Conservation (phyloP, 2,329 filamentous ascomycete species). For the Plenodomus tracheiphilus region DNA sequence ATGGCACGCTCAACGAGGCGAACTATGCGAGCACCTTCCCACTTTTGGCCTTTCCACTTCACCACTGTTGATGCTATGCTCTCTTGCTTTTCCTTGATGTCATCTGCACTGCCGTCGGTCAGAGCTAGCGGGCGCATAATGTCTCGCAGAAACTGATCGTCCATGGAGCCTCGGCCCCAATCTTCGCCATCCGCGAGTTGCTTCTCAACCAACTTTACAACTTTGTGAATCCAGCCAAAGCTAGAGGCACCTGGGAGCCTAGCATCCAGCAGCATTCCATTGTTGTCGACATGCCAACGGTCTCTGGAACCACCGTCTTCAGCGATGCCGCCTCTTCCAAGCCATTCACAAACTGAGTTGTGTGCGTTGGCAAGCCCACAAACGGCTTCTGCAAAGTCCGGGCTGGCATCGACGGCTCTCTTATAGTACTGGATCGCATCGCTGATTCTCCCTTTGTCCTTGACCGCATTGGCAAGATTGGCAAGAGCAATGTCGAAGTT, state of each 20-base stretch:
- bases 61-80: slow-evolving; percentile 43
- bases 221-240: slow-evolving; percentile 82
- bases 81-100: slow-evolving; percentile 41
- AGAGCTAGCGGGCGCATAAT: slow-evolving; percentile 52
- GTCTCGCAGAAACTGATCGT: slow-evolving; percentile 45
- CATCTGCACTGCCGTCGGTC: slow-evolving; percentile 35
- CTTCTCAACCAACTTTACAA: slow-evolving; percentile 86
- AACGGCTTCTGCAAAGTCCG: slow-evolving; percentile 94
- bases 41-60: slow-evolving; percentile 71
- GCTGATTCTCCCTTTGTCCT: slow-evolving; percentile 88
- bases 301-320: slow-evolving; percentile 75
- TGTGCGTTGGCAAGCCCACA: slow-evolving; percentile 93
- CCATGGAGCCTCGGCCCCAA: slow-evolving; percentile 78
- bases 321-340: slow-evolving; percentile 81
- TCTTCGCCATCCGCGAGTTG: slow-evolving; percentile 83
- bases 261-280: slow-evolving; percentile 80
- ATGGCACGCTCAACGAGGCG: slow-evolving; percentile 83
- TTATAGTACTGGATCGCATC: slow-evolving; percentile 93
- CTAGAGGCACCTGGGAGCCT: slow-evolving; percentile 62
- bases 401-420: slow-evolving; percentile 86
- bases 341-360: slow-evolving; percentile 96
- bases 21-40: slow-evolving; percentile 86
- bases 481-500: slow-evolving; percentile 96
- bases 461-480: slow-evolving; percentile 95
- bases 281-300: slow-evolving; percentile 88